Evolutionary conservation across 176 grass and related monocot genomes (phyloP), one percentile per base, ranked within the genome.

Genomic region (Cocos nucifera): DNA sequence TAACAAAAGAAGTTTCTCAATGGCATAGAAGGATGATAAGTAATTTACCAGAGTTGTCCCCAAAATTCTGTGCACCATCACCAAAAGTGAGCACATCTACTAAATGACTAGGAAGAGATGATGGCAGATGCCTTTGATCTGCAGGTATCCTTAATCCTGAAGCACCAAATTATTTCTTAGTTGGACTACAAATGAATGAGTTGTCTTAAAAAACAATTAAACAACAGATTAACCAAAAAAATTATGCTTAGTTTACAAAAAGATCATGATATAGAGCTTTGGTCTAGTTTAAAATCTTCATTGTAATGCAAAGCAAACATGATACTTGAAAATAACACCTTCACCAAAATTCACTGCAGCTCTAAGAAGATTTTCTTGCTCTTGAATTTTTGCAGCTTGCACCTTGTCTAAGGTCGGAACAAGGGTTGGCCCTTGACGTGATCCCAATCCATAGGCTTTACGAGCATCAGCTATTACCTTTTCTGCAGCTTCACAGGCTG

Each of bases 331-430:
- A 50, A 15, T 66, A 55, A 53, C 68, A 97, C 93, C 87, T 91
- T 97, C 93, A 15, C 93, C 93, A 67, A 69, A 76, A 80, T 97
- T 91, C 65, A 88, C 77, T 27, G 78, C 87, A 25, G 81, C 87
- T 78, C 93, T 73, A 65, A 97, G 87, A 65, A 77, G 26, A 73
- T 39, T 62, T 69, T 97, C 92, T 72, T 97, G 92, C 70, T 97
- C 92, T 67, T 97, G 90, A 70, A 95, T 95, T 71, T 95, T 95
- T 76, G 92, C 92, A 85, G 78, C 84, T 65, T 97, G 92, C 58
- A 73, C 84, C 70, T 97, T 97, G 63, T 97, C 92, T 58, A 88
- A 54, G 29, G 81, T 91, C 49, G 92, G 92, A 75, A 72, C 84
- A 77, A 97, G 87, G 63, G 79, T 80, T 56, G 78, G 27, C 6